phyloP scores from a whole-genome alignment of 2,329 filamentous ascomycete species.

The Fusarium sp. region DNA sequence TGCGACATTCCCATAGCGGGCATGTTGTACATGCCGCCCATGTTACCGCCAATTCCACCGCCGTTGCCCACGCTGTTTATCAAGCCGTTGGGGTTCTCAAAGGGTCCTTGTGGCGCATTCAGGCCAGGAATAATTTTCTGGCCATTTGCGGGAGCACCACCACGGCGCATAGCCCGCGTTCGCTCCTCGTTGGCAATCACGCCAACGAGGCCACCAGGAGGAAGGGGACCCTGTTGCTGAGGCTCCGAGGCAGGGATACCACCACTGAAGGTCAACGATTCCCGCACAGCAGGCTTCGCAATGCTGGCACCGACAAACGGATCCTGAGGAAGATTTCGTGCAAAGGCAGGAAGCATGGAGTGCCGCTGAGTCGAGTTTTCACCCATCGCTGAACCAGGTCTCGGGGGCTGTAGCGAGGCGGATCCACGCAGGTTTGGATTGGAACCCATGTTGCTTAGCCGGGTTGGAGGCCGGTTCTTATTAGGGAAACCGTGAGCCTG shows the following conservation, averaged over 20 bases:
- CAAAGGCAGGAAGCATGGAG: conserved; percentile 80
- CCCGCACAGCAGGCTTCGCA: conserved; percentile 77
- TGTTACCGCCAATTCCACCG: conserved; percentile 44
- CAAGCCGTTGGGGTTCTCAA: conserved; percentile 61
- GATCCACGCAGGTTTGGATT: conserved; percentile 78
- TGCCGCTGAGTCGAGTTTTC: conserved; percentile 55
- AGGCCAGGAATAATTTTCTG: conserved; percentile 54
- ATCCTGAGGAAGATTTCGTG: conserved; percentile 83
- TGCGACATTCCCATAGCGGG: conserved; percentile 47
- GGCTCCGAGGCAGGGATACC: conserved; percentile 58
- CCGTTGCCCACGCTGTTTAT: conserved; percentile 52
- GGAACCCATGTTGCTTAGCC: conserved; percentile 73
- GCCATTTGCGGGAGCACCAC: conserved; percentile 77
- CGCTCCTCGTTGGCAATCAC: conserved; percentile 90
- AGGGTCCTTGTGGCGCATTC: conserved; percentile 54
- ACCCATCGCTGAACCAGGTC: conserved; percentile 69
- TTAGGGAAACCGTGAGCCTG: conserved; percentile 90
- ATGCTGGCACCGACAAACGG: conserved; percentile 86
- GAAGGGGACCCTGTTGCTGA: conserved; percentile 54
- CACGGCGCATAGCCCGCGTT: conserved; percentile 80
- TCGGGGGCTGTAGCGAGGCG: conserved; percentile 55
- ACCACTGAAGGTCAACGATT: conserved; percentile 78
- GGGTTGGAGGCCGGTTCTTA: conserved; percentile 79
- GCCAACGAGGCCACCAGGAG: conserved; percentile 84
- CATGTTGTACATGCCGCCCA: conserved; percentile 48